Percentiles rank a stretch among this genome's conserved stretches.
Evolutionary conservation across 441 rosid species (phyloP).

Genomic region (Syzygium malaccense): DNA sequence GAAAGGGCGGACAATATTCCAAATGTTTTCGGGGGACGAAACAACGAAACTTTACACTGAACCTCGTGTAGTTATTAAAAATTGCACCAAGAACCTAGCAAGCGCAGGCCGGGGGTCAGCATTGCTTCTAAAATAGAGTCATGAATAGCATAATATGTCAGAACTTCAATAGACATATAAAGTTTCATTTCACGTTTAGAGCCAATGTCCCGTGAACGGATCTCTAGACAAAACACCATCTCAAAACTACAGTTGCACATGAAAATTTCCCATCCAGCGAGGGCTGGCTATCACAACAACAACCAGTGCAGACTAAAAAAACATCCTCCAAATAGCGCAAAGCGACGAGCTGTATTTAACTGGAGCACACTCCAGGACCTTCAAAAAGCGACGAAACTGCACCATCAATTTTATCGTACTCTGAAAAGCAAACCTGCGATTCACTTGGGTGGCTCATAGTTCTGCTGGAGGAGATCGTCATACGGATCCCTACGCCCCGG

Average conservation of each 20-base stretch:
- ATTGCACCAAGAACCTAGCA: background rate
- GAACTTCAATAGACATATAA: background rate
- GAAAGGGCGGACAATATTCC: background rate
- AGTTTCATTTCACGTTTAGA: background rate
- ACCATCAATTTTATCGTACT: background rate
- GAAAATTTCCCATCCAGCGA: background rate
- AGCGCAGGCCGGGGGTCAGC: background rate
- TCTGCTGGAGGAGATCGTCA: constrained; percentile 66
- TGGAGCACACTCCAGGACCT: background rate
- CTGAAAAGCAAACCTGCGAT: background rate
- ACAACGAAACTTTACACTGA: background rate
- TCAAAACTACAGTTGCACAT: background rate
- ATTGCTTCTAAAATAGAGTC: background rate
- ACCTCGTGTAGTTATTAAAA: background rate
- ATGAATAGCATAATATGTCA: background rate
- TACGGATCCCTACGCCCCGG: constrained; percentile 93
- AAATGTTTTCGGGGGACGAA: background rate
- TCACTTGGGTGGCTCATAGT: constrained; percentile 21
- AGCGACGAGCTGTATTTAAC: background rate
- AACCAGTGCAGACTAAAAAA: background rate
- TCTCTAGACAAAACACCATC: background rate
- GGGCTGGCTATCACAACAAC: background rate
- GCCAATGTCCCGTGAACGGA: background rate
- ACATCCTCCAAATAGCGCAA: background rate
- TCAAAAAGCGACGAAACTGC: background rate